Conservation (phyloP, 2,329 filamentous ascomycete genomes). For the Beauveria caledonica region DNA sequence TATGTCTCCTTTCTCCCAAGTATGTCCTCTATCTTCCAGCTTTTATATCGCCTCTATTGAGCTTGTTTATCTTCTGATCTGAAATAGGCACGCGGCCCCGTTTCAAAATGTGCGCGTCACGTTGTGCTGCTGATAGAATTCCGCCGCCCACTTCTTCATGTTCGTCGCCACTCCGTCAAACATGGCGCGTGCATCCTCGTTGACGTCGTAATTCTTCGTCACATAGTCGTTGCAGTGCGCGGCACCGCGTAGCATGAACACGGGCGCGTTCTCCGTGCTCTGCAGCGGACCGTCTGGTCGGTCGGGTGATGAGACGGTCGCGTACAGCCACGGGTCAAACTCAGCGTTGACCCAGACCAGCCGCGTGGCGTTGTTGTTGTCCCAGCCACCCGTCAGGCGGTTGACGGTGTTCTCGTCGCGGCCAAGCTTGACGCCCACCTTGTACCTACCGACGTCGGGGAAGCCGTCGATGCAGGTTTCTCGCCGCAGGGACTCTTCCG, state of each 20-base stretch:
- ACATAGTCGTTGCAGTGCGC: constrained; percentile 56
- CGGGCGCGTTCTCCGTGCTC: constrained; percentile 37
- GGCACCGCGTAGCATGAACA: constrained; percentile 28
- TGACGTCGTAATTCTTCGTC: constrained; percentile 50
- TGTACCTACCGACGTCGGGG: neutral
- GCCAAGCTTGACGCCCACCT: constrained; percentile 26
- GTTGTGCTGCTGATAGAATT: constrained; percentile 33
- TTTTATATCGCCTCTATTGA: neutral
- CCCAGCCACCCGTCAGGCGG: constrained; percentile 5
- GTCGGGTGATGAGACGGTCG: neutral
- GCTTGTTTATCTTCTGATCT: neutral
- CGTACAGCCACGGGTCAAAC: constrained; percentile 7
- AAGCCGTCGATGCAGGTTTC: neutral
- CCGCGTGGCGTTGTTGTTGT: constrained; percentile 1
- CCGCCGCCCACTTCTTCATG: constrained; percentile 54
- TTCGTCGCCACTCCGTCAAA: constrained; percentile 48
- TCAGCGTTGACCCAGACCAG: constrained; percentile 9
- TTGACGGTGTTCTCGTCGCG: constrained; percentile 29
- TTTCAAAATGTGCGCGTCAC: neutral
- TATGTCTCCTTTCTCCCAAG: too few relatives aligned
- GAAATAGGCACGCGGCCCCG: neutral
- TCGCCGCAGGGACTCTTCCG: neutral
- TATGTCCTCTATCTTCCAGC: neutral
- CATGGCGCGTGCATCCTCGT: constrained; percentile 47
- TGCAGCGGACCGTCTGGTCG: constrained; percentile 22